Percentiles rank a stretch among this genome's conserved stretches.
phyloP scores from a whole-genome alignment of 2,329 filamentous ascomycete genomes.

The Samsoniella hepiali region DNA sequence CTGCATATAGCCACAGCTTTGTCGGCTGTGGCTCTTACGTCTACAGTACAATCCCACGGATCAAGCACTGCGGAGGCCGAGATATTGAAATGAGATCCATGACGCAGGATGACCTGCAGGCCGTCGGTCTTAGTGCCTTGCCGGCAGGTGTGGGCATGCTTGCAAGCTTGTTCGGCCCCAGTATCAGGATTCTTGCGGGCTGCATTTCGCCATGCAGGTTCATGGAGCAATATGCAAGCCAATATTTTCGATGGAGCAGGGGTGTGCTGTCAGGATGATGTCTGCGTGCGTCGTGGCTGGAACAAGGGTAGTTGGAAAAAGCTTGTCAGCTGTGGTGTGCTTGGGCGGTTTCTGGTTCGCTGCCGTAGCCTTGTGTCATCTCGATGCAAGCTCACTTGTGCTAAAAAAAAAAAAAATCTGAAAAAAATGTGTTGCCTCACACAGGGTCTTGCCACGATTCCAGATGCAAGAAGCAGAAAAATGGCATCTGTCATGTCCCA shows the following conservation, averaged over 20 bases:
- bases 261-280: constrained; percentile 4
- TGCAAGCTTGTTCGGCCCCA: neutral
- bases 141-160: neutral
- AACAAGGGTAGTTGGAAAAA: neutral
- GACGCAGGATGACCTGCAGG: constrained; percentile 13
- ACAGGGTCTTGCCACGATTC: neutral
- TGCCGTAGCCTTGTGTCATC: constrained; percentile 3
- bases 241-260: constrained; percentile 14
- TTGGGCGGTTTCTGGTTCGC: neutral
- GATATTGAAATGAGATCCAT: constrained; percentile 14
- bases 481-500: neutral
- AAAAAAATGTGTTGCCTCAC: neutral
- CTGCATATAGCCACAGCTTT: neutral
- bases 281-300: neutral
- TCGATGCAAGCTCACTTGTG: neutral
- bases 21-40: neutral
- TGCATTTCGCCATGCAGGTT: constrained; percentile 14
- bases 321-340: constrained; percentile 9
- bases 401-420: too few relatives aligned
- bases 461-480: neutral
- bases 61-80: neutral
- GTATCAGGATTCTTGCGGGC: neutral
- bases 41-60: neutral
- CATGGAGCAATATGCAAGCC: constrained; percentile 17
- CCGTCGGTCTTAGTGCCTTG: constrained; percentile 1